Percentiles rank a stretch among this genome's conserved stretches.
phyloP scores from a whole-genome alignment of 371 early-diverging fungal species.

The Saksenaea vasiformis region DNA sequence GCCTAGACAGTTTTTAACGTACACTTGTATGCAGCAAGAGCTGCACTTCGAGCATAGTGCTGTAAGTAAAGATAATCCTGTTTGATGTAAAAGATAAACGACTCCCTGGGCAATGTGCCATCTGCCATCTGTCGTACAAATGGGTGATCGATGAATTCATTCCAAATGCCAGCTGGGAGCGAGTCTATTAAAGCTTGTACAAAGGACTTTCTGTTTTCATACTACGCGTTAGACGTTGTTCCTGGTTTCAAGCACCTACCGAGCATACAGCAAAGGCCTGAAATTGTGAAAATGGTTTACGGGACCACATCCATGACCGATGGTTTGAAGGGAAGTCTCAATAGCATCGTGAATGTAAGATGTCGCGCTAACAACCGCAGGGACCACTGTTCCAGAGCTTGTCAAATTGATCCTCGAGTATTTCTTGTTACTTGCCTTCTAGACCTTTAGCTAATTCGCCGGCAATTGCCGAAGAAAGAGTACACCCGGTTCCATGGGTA shows the following conservation, averaged over 20 bases:
- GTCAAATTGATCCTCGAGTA: neutral
- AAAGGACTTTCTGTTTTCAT: conserved; percentile 40
- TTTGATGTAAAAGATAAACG: conserved; percentile 75
- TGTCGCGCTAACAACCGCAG: conserved; percentile 51
- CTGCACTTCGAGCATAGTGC: conserved; percentile 78
- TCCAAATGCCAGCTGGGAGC: conserved; percentile 58
- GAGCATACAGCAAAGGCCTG: conserved; percentile 47
- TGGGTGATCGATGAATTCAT: conserved; percentile 68
- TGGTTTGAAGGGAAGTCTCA: conserved; percentile 32
- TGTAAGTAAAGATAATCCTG: conserved; percentile 84
- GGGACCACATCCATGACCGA: conserved; percentile 77
- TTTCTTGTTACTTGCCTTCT: conserved; percentile 35
- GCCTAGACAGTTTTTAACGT: conserved; percentile 29
- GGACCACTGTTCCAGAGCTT: conserved; percentile 30
- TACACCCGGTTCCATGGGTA: conserved; percentile 90
- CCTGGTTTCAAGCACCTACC: conserved; percentile 26
- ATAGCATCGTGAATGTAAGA: conserved; percentile 65
- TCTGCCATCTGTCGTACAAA: conserved; percentile 78
- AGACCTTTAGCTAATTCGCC: conserved; percentile 65
- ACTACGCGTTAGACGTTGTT: neutral
- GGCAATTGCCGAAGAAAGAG: conserved; percentile 81
- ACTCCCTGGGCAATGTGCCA: conserved; percentile 70
- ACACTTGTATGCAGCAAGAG: conserved; percentile 78
- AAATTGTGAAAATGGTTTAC: conserved; percentile 73
- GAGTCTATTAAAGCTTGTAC: conserved; percentile 47